Percentiles rank a stretch among this genome's conserved stretches.
These are phyloP conservation scores for Phialemoniopsis sp. DNA, from an alignment of 2,329 filamentous ascomycete genomes.

Conservation along the genomic window DNA sequence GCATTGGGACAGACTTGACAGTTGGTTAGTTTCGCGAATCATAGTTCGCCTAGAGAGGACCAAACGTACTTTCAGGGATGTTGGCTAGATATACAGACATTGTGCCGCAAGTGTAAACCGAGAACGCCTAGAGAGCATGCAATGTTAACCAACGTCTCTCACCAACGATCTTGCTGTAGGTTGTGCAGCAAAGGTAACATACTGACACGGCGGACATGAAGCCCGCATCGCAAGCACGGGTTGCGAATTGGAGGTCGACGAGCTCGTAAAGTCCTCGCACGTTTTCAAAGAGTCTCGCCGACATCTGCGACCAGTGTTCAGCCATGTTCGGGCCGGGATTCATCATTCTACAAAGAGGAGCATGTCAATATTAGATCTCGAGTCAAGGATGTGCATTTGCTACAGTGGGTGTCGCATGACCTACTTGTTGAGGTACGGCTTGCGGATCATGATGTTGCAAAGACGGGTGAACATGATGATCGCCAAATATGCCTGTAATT, in stretches of 20 bases:
- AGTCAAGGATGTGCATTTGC: too few species aligned
- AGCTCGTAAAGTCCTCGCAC: constrained; percentile 41
- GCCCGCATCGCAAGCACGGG: too few species aligned
- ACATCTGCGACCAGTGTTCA: constrained; percentile 34
- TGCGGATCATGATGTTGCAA: constrained; percentile 52
- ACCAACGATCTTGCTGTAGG: too few species aligned
- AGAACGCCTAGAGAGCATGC: constrained; percentile 30
- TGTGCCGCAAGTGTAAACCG: constrained; percentile 46
- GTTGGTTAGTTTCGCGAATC: background rate
- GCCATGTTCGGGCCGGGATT: constrained; percentile 23
- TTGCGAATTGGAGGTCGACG: constrained; percentile 41
- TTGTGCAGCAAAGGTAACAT: too few species aligned
- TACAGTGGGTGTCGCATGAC: too few species aligned
- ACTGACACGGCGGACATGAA: too few species aligned
- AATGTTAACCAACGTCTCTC: too few species aligned
- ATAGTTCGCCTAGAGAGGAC: too few species aligned
- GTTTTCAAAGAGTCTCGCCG: constrained; percentile 39
- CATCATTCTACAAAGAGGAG: constrained; percentile 28
- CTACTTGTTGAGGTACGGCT: constrained; percentile 56
- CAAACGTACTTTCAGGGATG: constrained; percentile 18
- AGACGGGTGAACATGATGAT: constrained; percentile 51
- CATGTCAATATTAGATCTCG: too few species aligned
- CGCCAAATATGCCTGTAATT: constrained; percentile 44
- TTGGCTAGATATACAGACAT: constrained; percentile 44
- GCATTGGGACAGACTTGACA: constrained; percentile 33